phyloP scores from a whole-genome alignment of 257 asterid genomes.

The Forsythia viridissima region DNA sequence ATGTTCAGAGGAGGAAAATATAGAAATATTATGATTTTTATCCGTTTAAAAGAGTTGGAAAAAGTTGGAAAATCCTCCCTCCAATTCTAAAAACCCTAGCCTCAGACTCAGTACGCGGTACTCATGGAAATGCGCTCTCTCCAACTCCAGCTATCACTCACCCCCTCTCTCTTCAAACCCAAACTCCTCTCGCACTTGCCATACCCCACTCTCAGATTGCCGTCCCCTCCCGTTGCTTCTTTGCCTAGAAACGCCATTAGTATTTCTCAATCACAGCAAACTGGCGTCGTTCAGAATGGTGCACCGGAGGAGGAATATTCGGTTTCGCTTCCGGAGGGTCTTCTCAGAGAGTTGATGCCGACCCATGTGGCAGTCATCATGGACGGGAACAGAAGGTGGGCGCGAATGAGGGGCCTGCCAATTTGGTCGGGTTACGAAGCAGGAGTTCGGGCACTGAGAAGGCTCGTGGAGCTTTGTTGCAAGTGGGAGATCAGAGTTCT shows the following conservation, averaged over 20 bases:
- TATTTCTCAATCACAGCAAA: background rate
- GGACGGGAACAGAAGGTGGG: constrained; percentile 76
- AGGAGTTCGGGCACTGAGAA: constrained; percentile 45
- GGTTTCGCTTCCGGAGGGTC: constrained; percentile 23
- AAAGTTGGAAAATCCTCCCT: too few relatives aligned
- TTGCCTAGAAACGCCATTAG: background rate
- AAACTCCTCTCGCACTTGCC: background rate
- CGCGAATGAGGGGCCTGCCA: constrained; percentile 47
- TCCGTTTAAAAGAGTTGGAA: too few relatives aligned
- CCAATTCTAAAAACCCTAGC: background rate
- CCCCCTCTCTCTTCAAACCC: constrained; percentile 14
- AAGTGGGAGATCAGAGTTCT: constrained; percentile 54
- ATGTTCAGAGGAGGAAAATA: too few relatives aligned
- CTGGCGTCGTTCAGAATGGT: background rate
- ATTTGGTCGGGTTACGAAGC: constrained; percentile 52
- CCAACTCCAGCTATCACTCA: constrained; percentile 27
- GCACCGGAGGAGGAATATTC: constrained; percentile 7
- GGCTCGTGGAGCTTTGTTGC: constrained; percentile 45
- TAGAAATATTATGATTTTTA: too few relatives aligned
- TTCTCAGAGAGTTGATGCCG: constrained; percentile 36
- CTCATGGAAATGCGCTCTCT: constrained; percentile 17
- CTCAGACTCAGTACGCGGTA: background rate
- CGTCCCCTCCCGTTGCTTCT: background rate
- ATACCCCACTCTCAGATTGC: constrained; percentile 15
- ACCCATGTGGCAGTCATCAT: constrained; percentile 55